Evolutionary conservation across 164 flowering plant species (phyloP).

Genomic region (Chimonanthus praecox): DNA sequence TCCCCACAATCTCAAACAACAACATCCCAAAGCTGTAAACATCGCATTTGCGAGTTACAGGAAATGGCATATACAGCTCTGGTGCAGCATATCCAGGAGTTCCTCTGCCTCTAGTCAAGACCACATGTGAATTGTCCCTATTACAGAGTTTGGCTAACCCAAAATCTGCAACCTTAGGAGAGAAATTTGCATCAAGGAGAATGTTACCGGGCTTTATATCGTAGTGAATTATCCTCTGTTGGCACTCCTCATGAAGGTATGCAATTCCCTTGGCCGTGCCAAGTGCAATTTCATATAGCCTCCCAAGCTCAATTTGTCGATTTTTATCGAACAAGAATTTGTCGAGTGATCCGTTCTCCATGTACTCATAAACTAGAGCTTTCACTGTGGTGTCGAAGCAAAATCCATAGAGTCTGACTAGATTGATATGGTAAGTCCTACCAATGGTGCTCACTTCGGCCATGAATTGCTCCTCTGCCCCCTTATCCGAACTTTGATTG

Average conservation of each 20-base stretch:
- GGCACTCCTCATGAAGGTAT: constrained; percentile 32
- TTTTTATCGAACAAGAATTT: constrained; percentile 14
- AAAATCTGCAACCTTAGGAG: constrained; percentile 35
- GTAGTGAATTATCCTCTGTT: constrained; percentile 28
- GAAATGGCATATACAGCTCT: not conserved
- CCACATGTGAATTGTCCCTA: not conserved
- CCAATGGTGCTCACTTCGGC: constrained; percentile 36
- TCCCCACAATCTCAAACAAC: constrained; percentile 4
- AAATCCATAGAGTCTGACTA: constrained; percentile 31
- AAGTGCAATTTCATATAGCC: constrained; percentile 22
- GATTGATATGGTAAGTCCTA: constrained; percentile 27
- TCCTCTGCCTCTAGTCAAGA: not conserved
- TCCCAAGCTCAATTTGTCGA: constrained; percentile 2
- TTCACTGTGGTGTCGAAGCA: constrained; percentile 15
- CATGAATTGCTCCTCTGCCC: constrained; percentile 30
- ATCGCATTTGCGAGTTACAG: constrained; percentile 4
- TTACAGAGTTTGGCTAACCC: constrained; percentile 20
- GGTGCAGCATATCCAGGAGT: constrained; percentile 11
- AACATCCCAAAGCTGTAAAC: constrained; percentile 11
- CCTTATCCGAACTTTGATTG: constrained; percentile 7
- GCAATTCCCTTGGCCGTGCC: constrained; percentile 32
- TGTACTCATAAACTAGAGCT: constrained; percentile 32
- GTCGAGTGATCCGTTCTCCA: constrained; percentile 34
- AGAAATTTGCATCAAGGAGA: constrained; percentile 17
- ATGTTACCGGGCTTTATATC: constrained; percentile 36